These are phyloP conservation scores for Butyriboletus loyo DNA, from an alignment of 768 basidiomycete genomes.

Conservation along the genomic window DNA sequence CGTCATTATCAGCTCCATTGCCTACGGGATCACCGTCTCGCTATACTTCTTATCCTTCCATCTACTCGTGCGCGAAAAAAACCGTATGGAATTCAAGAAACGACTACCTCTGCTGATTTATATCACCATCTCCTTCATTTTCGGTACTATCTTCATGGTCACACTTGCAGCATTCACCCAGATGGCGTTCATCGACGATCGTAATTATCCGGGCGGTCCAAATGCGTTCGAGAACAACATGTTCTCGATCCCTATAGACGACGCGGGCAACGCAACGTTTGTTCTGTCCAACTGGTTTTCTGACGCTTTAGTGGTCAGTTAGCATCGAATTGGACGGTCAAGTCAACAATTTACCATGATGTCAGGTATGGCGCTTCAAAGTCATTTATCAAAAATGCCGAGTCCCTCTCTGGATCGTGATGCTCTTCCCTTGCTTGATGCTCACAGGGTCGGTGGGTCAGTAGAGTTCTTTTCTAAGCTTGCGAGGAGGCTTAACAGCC, in stretches of 20 bases:
- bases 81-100: conserved; percentile 1
- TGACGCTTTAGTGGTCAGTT: conserved; percentile 19
- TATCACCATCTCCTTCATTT: not conserved
- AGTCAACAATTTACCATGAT: not conserved
- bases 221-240: conserved; percentile 16
- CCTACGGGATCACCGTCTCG: conserved; percentile 9
- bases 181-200: conserved; percentile 30
- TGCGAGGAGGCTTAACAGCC: not conserved
- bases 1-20: conserved; percentile 3
- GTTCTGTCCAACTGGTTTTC: conserved; percentile 13
- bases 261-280: conserved; percentile 8
- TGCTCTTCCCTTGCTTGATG: conserved; percentile 12
- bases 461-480: not conserved
- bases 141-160: conserved; percentile 17
- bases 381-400: conserved; percentile 10
- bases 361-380: conserved; percentile 17
- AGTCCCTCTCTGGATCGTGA: conserved; percentile 4
- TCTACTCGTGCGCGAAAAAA: conserved; percentile 1
- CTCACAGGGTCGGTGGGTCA: conserved; percentile 8
- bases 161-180: conserved; percentile 22
- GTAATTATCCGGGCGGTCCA: conserved; percentile 33
- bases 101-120: conserved; percentile 6
- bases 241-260: conserved; percentile 22
- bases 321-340: not conserved
- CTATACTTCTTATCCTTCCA: conserved; percentile 9